Evolutionary conservation across 2,329 filamentous ascomycete genomes (phyloP).

Genomic region (Beauveria pseudobassiana): DNA sequence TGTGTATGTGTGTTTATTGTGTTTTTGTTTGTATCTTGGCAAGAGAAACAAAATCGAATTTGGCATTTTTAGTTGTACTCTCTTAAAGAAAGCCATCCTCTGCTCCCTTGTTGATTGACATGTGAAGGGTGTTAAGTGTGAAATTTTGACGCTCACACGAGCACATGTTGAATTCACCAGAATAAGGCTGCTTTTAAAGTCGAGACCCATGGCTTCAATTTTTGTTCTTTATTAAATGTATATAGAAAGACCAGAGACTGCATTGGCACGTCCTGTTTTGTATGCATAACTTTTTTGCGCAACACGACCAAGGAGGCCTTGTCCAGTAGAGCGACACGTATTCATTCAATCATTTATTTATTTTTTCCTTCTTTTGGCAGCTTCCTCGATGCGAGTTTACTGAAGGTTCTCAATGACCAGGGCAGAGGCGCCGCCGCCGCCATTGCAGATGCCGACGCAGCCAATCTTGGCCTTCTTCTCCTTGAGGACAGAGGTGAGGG

Average conservation of each 20-base stretch:
- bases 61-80: not conserved
- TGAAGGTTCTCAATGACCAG: slow-evolving; percentile 76
- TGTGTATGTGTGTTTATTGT: not conserved
- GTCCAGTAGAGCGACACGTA: not conserved
- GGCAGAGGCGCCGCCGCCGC: slow-evolving; percentile 89
- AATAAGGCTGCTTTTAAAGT: no score
- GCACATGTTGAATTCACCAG: no score
- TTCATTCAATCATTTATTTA: not conserved
- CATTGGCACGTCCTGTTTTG: not conserved
- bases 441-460: slow-evolving; percentile 93
- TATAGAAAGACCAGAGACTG: slow-evolving; percentile 5
- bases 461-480: slow-evolving; percentile 93
- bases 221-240: slow-evolving; percentile 6
- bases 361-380: not conserved
- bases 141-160: no score
- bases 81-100: no score
- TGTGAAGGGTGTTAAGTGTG: no score
- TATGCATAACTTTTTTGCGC: not conserved
- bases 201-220: not conserved
- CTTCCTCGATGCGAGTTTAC: slow-evolving; percentile 25
- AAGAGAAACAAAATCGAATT: not conserved
- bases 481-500: slow-evolving; percentile 78
- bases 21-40: not conserved
- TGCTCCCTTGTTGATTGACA: no score
- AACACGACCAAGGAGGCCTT: not conserved